Percentiles rank a stretch among this genome's conserved stretches.
Conservation (phyloP, 768 basidiomycete genomes). For the Rhodotorula sphaerocarpa region DNA sequence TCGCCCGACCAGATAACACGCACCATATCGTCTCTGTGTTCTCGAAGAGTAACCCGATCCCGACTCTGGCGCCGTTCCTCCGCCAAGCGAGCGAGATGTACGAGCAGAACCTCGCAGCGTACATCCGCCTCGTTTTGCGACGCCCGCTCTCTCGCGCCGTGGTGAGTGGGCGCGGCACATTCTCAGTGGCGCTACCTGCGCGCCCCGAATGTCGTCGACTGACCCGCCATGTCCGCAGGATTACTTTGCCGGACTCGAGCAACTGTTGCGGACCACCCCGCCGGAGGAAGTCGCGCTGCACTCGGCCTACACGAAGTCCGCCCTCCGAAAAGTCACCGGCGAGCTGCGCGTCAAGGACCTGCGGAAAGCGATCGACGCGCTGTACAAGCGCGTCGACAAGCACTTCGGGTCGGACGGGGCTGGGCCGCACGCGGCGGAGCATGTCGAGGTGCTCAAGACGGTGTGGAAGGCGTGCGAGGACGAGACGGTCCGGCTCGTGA, state of each 20-base stretch:
- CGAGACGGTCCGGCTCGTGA: slow-evolving; percentile 65
- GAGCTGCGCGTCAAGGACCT: slow-evolving; percentile 83
- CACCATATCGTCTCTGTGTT: slow-evolving; percentile 82
- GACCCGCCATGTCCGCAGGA: slow-evolving; percentile 52
- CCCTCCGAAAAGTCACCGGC: slow-evolving; percentile 74
- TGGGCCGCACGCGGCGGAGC: slow-evolving; percentile 41
- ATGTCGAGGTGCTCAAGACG: slow-evolving; percentile 55
- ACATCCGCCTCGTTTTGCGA: slow-evolving; percentile 76
- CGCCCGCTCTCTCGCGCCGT: slow-evolving; percentile 79
- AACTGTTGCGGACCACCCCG: slow-evolving; percentile 69
- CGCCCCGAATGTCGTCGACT: neutral
- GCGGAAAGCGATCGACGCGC: slow-evolving; percentile 72
- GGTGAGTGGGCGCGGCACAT: slow-evolving; percentile 48
- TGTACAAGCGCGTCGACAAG: slow-evolving; percentile 88
- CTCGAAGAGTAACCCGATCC: slow-evolving; percentile 56
- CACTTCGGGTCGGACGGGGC: slow-evolving; percentile 66
- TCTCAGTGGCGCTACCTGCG: too few relatives aligned
- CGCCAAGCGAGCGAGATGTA: slow-evolving; percentile 72
- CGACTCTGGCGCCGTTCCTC: slow-evolving; percentile 56
- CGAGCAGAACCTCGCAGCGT: slow-evolving; percentile 76
- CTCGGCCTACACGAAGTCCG: slow-evolving; percentile 62
- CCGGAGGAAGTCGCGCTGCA: slow-evolving; percentile 68
- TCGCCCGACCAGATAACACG: slow-evolving; percentile 70
- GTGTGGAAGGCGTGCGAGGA: slow-evolving; percentile 90
- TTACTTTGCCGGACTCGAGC: slow-evolving; percentile 86